phyloP scores from a whole-genome alignment of 108 stramenopile species.

The Nitzschia putrida region DNA sequence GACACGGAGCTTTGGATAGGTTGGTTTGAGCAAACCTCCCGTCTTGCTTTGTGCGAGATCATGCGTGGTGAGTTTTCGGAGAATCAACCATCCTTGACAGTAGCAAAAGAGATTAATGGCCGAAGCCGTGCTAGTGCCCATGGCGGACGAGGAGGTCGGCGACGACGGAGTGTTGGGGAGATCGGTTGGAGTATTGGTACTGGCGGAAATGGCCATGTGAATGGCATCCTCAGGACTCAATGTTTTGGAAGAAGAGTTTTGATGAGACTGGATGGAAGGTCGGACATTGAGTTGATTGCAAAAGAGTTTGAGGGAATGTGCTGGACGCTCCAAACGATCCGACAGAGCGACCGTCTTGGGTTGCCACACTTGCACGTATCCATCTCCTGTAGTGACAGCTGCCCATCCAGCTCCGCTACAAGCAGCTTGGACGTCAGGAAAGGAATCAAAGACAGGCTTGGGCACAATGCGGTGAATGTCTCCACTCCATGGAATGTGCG shows the following conservation, averaged over 20 bases:
- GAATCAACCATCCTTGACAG: constrained; percentile 3
- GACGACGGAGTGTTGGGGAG: background rate
- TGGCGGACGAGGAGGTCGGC: background rate
- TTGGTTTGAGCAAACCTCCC: background rate
- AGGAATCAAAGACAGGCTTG: constrained; percentile 8
- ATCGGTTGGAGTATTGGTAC: background rate
- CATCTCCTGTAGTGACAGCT: constrained; percentile 27
- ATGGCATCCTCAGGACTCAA: background rate
- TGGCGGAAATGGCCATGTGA: constrained; percentile 8
- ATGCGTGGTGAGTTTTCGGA: constrained; percentile 14
- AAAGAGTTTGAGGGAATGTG: constrained; percentile 15
- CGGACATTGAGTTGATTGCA: background rate
- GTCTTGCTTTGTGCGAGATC: background rate
- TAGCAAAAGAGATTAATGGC: constrained; percentile 17
- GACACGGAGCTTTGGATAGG: constrained; percentile 5
- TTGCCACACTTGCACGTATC: constrained; percentile 38
- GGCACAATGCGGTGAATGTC: constrained; percentile 36
- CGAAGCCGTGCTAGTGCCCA: background rate
- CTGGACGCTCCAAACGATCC: constrained; percentile 8
- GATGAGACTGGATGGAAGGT: background rate
- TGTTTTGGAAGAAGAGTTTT: background rate
- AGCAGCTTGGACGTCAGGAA: constrained; percentile 9
- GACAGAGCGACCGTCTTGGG: constrained; percentile 11
- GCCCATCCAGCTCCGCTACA: constrained; percentile 34
- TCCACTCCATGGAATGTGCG: constrained; percentile 42